Base-by-base conservation (phyloP, 257 asterid species). In the Lycium ferocissimum region DNA sequence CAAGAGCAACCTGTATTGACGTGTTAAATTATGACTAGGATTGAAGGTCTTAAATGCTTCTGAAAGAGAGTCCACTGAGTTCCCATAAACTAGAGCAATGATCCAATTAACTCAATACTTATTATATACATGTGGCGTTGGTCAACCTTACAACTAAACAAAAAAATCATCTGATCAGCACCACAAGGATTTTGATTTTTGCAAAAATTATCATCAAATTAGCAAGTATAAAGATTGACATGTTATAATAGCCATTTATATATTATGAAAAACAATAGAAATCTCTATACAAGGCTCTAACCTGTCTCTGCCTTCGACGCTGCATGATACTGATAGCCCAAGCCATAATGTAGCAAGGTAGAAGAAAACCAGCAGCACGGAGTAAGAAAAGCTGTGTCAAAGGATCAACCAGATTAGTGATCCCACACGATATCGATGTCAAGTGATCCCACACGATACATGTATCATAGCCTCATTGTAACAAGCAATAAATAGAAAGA, bases 281-380 rank as follows among this genome's bases (percentile, higher is more conserved):
- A 47, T 75, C 17, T 65, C 45, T 76, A 38, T 17, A 69, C 26
- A 51, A 82, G 53, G 40, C 38, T 59, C 89, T 79, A 80, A 91
- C 93, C 92, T 91, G 91, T 89, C 93, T 91, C 79, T 91, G 92
- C 70, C 93, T 88, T 37, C 93, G 89, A 54, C 86, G 91, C 83
- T 89, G 93, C 83, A 91, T 58, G 57, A 91, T 45, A 81, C 92
- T 89, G 83, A 91, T 85, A 18, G 90, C 92, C 93, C 92, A 91
- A 66, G 92, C 92, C 88, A 91, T 85, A 70, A 89, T 85, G 80
- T 91, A 91, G 87, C 90, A 89, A 4, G 93, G 93, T 66, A 91
- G 91, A 71, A 91, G 90, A 69, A 91, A 88, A 86, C 90, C 89
- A 84, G 88, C 89, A 78, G 86, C 93, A n/a, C 92, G 90, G 43